Evolutionary conservation across 176 grass and related monocot species (phyloP), one percentile per base, ranked within the genome.

Genomic region (Carex scoparia): DNA sequence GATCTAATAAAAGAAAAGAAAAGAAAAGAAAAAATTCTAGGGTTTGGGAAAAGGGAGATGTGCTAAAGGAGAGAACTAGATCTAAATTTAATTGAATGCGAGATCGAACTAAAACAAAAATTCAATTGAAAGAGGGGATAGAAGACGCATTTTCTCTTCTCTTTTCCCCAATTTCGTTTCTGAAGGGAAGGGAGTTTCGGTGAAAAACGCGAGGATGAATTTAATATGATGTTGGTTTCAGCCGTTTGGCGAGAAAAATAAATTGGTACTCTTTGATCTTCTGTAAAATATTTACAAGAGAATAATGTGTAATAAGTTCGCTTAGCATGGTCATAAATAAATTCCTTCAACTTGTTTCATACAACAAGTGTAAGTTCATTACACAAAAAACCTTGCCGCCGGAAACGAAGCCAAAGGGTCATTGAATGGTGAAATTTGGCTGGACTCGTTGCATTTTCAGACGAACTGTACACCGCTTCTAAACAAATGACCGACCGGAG

Each of bases 101-200:
- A 54, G 61, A 83, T 83, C 81, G 49, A 27, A 54, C 30, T 63
- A 69, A 51, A 14, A 14, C 8, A 14, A 38, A 61, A 62, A 16
- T 33, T 8, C 4, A 38, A 11, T 61, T 64, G 15, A 42, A 40
- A 38, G 40, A 18, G 40, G 10, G 7, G 19, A 35, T 69, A 5
- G 63, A 46, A 83, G 63, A 55, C 11, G 81, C 81, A 83, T 83
- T 83, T 83, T 53, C 38, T 59, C 3, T 69, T 83, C 44, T 16
- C 31, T 18, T 66, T 53, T 69, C 7, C 61, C 74, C 74, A 76
- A 79, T 57, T 72, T 79, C 4, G 74, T 79, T 74, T 74, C 70
- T 27, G 70, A 57, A 78, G 48, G 73, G 46, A 32, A 57, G 51
- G 19, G 1, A 54, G 23, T 30, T 56, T 30, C 6, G 49, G 74